Conservation (phyloP, 108 stramenopile species). For the Cylindrotheca fusiformis region DNA sequence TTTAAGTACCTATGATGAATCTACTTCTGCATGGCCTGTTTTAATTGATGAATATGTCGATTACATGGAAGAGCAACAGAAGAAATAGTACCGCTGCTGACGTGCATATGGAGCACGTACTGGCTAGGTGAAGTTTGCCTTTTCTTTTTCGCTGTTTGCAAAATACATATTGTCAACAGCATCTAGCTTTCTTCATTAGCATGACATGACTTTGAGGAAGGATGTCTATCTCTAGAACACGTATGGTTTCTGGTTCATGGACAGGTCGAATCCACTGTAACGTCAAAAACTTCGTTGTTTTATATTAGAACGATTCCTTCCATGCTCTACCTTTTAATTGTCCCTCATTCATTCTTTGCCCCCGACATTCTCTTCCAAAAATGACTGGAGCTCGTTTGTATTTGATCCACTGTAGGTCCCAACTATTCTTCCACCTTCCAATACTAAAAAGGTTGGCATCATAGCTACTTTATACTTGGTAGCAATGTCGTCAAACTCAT, state of each 20-base stretch:
- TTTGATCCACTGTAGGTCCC: slow-evolving; percentile 26
- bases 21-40: slow-evolving; percentile 80
- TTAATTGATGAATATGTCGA: slow-evolving; percentile 86
- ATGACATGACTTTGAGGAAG: too few relatives aligned
- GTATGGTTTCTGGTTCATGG: too few relatives aligned
- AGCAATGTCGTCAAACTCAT: slow-evolving; percentile 74
- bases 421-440: slow-evolving; percentile 22
- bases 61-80: slow-evolving; percentile 58
- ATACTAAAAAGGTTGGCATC: slow-evolving; percentile 86
- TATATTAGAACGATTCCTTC: too few relatives aligned
- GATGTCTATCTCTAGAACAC: too few relatives aligned
- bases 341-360: too few relatives aligned
- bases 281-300: too few relatives aligned
- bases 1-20: slow-evolving; percentile 76
- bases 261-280: too few relatives aligned
- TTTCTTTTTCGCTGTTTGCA: too few relatives aligned
- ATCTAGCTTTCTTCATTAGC: too few relatives aligned
- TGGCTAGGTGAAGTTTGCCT: too few relatives aligned
- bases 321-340: too few relatives aligned
- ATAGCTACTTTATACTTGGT: slow-evolving; percentile 54
- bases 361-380: slow-evolving; percentile 12
- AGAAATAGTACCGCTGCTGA: slow-evolving; percentile 28
- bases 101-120: background rate
- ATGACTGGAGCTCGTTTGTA: slow-evolving; percentile 20
- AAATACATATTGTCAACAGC: too few relatives aligned